Base-by-base conservation (phyloP, 2,329 filamentous ascomycete species). In the Calonectria naviculata region DNA sequence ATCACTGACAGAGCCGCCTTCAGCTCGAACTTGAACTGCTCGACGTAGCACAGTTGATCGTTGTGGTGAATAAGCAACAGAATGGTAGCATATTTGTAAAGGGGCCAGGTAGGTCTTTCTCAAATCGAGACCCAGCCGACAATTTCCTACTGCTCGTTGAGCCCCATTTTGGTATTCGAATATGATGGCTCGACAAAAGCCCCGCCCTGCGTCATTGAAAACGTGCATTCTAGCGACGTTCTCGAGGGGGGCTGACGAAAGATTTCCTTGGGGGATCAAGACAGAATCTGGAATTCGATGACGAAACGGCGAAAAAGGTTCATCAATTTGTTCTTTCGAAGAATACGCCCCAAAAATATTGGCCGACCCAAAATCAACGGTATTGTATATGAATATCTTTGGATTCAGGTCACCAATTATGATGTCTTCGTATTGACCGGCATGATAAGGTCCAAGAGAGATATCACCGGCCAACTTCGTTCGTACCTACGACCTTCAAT, bases 81-180 rank as follows among this genome's bases (percentile, higher is more conserved):
- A 12, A 28, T 36, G 19, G 8, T 60, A 19, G 19, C 69, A 65
- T 2, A 71, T 38, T 9, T 21, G 26, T 6, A 21, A 24, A 19
- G 69, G 69, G 12, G 21, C 54, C 13, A 5, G 13, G 34, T 60
- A 60, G 9, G n/a, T 61, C 15, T 9, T 65, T 1, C 31, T 41
- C 8, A 1, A 4, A 9, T 63, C 61, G 2, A 66, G 2, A 1
- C 61, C 70, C 7, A 69, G 26, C 2, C 38, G 54, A 5, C 65
- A 71, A 24, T 49, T 54, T 15, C 66, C 70, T 7, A 71, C 12
- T 13, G 70, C 61, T 13, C 70, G 60, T 17, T 46, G 66, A 24
- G 70, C 44, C 5, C 70, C 70, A 21, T 69, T 41, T 21, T 61
- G 31, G 12, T 71, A 71, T 15, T 69, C 61, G 10, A 71, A 42